Conservation (phyloP, 2,329 filamentous ascomycete species). For the Zymoseptoria ardabiliae region DNA sequence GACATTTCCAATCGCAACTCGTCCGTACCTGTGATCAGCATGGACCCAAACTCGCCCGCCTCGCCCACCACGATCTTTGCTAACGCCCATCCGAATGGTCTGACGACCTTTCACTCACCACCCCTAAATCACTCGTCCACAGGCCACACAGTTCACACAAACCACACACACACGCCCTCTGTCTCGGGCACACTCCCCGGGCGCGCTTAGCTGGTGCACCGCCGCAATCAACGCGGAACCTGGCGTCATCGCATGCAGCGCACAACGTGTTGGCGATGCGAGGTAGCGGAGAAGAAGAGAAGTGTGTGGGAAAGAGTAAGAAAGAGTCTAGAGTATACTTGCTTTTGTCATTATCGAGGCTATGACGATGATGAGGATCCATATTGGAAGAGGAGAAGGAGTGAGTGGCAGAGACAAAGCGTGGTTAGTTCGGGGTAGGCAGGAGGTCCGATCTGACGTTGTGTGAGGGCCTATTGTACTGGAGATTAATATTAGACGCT, state of each 20-base stretch:
- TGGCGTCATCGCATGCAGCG: slow-evolving; percentile 23
- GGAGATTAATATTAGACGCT: background rate
- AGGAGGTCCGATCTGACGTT: background rate
- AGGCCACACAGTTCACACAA: background rate
- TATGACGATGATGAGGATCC: slow-evolving; percentile 20
- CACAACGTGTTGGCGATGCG: slow-evolving; percentile 25
- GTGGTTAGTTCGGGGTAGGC: background rate
- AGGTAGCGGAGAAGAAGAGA: slow-evolving; percentile 9
- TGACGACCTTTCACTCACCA: no score
- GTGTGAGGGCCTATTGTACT: background rate
- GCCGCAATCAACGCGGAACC: slow-evolving; percentile 18
- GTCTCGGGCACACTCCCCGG: slow-evolving; percentile 3
- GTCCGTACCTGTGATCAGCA: no score
- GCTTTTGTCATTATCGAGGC: slow-evolving; percentile 21
- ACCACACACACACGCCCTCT: background rate
- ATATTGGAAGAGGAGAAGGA: slow-evolving; percentile 3
- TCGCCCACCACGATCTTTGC: no score
- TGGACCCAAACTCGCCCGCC: no score
- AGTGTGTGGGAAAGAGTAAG: slow-evolving; percentile 12
- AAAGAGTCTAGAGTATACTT: slow-evolving; percentile 19
- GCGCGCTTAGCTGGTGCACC: slow-evolving; percentile 17
- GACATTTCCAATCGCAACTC: background rate
- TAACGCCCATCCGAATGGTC: no score
- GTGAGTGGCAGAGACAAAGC: background rate
- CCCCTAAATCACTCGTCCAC: background rate